Percentiles rank a stretch among this genome's conserved stretches.
Evolutionary conservation across 331 rosid genomes (phyloP).

Genomic region (Malus hybrid): DNA sequence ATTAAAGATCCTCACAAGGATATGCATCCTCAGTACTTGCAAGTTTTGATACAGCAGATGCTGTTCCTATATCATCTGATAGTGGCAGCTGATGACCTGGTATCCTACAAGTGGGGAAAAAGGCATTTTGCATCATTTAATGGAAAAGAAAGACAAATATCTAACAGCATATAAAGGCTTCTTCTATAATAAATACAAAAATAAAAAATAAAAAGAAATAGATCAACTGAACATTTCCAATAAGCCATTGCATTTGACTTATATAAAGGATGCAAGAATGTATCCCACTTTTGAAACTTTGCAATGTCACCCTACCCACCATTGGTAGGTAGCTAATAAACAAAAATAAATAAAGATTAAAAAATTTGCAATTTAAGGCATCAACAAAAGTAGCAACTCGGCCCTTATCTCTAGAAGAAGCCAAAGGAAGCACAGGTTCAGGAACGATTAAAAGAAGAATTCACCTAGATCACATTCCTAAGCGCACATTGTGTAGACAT

Average conservation of each 20-base stretch:
- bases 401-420: not conserved
- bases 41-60: constrained; percentile 39
- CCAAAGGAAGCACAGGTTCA: not conserved
- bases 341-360: not conserved
- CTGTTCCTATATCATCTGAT: constrained; percentile 40
- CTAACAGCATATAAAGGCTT: not conserved
- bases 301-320: not conserved
- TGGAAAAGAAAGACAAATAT: constrained; percentile 6
- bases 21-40: constrained; percentile 29
- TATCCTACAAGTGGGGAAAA: constrained; percentile 42
- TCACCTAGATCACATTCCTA: too few species aligned
- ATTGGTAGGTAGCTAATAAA: not conserved
- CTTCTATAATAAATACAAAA: not conserved
- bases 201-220: not conserved
- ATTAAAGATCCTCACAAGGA: constrained; percentile 31
- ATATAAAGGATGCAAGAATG: not conserved
- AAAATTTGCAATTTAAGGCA: not conserved
- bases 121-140: constrained; percentile 16
- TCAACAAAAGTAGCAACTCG: not conserved
- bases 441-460: too few species aligned
- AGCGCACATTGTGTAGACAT: not conserved
- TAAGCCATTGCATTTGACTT: constrained; percentile 1
- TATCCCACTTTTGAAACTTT: not conserved
- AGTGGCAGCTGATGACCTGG: constrained; percentile 33
- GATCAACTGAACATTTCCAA: not conserved